Conservation (phyloP, 106 monocot species). For the Cymbidium sinense region DNA sequence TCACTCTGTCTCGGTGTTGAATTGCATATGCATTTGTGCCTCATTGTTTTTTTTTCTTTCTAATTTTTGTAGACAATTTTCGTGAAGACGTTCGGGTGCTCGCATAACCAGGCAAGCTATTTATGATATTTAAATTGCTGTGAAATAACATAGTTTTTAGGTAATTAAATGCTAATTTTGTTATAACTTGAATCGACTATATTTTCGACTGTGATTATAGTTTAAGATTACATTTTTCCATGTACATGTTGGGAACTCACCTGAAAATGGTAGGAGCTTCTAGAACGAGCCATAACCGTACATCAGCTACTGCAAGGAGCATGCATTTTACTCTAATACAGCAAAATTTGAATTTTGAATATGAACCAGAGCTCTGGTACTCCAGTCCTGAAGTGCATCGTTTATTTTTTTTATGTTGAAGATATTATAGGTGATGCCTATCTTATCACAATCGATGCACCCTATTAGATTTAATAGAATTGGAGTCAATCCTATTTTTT, state of each 20-base stretch:
- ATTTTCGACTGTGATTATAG: too few species aligned
- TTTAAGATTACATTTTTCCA: too few species aligned
- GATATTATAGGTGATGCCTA: too few species aligned
- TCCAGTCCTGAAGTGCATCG: too few species aligned
- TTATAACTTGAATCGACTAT: neutral
- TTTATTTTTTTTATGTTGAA: too few species aligned
- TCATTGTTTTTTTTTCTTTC: neutral
- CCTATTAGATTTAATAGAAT: too few species aligned
- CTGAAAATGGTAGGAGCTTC: neutral
- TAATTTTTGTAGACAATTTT: conserved; percentile 65
- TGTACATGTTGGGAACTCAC: neutral
- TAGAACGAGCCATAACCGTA: neutral
- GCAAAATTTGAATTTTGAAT: too few species aligned
- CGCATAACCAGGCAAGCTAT: conserved; percentile 86
- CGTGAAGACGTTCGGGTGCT: conserved; percentile 96
- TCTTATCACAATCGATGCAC: too few species aligned
- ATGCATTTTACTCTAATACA: too few species aligned
- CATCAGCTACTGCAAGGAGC: too few species aligned
- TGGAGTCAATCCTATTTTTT: too few species aligned
- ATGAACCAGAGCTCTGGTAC: too few species aligned
- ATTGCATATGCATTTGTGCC: neutral
- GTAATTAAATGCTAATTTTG: neutral
- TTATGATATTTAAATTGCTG: neutral
- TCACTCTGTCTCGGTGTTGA: neutral
- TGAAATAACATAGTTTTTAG: neutral